A percentile compares a stretch with the other conserved stretches of the same genome.
phyloP scores from a whole-genome alignment of 2,329 filamentous ascomycete genomes.

The Venturia pyrina region DNA sequence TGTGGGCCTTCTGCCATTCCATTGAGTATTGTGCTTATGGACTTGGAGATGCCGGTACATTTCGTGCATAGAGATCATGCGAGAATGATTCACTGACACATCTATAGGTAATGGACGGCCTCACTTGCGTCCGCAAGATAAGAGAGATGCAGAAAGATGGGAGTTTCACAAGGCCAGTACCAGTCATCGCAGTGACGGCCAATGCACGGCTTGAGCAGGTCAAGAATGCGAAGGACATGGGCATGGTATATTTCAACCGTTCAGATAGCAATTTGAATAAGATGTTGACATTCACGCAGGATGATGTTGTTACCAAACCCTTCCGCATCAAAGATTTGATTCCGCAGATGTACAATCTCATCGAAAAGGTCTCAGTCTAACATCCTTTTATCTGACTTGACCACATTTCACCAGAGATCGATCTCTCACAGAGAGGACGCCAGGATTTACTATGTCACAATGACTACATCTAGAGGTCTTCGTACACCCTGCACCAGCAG shows the following conservation, averaged over 20 bases:
- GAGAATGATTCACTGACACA: not conserved
- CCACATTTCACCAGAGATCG: too few species aligned
- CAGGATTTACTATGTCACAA: too few species aligned
- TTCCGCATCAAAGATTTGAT: conserved; percentile 25
- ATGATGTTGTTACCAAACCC: conserved; percentile 21
- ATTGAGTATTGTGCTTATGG: conserved; percentile 12
- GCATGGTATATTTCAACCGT: conserved; percentile 6
- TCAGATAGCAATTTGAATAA: not conserved
- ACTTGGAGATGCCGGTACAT: conserved; percentile 12
- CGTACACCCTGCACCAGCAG: too few species aligned
- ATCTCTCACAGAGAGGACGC: not conserved
- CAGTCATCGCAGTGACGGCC: conserved; percentile 13
- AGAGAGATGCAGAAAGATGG: conserved; percentile 10
- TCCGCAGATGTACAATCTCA: conserved; percentile 18
- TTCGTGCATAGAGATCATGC: not conserved
- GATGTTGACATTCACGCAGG: not conserved
- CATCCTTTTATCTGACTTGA: not conserved
- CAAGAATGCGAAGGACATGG: not conserved
- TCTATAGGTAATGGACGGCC: conserved; percentile 11
- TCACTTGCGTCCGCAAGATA: conserved; percentile 9
- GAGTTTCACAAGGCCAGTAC: conserved; percentile 4
- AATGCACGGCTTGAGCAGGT: conserved; percentile 13
- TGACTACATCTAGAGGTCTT: too few species aligned
- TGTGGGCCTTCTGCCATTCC: not conserved
- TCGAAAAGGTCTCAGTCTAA: conserved; percentile 10